phyloP scores from a whole-genome alignment of 495 filamentous ascomycete species.

The Penicillium riverlandense region DNA sequence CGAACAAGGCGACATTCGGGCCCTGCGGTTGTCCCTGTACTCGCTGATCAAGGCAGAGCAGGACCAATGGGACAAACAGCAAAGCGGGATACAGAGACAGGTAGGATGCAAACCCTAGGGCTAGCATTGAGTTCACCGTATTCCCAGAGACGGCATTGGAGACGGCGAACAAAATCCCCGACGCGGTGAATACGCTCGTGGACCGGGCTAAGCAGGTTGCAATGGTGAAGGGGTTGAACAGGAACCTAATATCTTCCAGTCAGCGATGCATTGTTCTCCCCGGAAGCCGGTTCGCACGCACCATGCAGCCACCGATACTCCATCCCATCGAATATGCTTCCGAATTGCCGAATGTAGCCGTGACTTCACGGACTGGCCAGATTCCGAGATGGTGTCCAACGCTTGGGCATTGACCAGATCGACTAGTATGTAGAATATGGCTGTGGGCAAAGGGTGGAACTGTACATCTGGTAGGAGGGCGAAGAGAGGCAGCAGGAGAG shows the following conservation, averaged over 20 bases:
- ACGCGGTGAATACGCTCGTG: conserved; percentile 85
- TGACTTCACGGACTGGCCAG: conserved; percentile 65
- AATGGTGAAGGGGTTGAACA: conserved; percentile 94
- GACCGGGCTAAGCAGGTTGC: conserved; percentile 88
- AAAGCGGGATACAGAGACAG: conserved; percentile 87
- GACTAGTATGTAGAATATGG: conserved; percentile 71
- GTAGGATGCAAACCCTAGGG: conserved; percentile 80
- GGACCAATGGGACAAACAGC: conserved; percentile 70
- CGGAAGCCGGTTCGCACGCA: conserved; percentile 23
- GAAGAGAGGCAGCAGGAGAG: conserved; percentile 85
- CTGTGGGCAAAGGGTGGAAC: conserved; percentile 60
- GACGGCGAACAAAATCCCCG: conserved; percentile 77
- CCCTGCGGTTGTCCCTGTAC: conserved; percentile 10
- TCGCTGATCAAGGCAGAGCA: conserved; percentile 74
- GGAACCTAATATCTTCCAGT: conserved; percentile 46
- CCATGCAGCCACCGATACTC: conserved; percentile 71
- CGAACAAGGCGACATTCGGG: conserved; percentile 36
- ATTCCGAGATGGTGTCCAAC: conserved; percentile 77
- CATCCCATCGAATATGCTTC: conserved; percentile 70
- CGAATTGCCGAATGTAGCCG: conserved; percentile 70
- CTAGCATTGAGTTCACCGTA: conserved; percentile 71
- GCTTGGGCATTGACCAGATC: conserved; percentile 80
- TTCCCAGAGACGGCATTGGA: conserved; percentile 73
- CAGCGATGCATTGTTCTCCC: too few relatives aligned
- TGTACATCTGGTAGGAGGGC: conserved; percentile 67